These are phyloP conservation scores for Saccharomycopsis sp. DNA, from an alignment of 805 yeast genomes.

Conservation along the genomic window DNA sequence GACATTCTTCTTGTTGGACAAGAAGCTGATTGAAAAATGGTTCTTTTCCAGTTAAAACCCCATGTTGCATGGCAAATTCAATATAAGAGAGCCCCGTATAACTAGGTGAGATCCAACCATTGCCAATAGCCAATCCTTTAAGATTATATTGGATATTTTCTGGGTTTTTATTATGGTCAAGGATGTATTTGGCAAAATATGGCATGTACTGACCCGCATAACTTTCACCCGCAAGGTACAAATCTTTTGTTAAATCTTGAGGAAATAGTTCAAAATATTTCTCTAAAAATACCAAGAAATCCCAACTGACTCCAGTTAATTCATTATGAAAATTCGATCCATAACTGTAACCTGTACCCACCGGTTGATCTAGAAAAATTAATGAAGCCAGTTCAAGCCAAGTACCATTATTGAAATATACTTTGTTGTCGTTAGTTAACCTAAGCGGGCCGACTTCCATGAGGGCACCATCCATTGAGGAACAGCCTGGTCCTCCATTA, in stretches of 20 bases:
- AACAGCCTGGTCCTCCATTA: constrained; percentile 86
- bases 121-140: constrained; percentile 59
- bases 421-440: constrained; percentile 32
- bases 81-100: constrained; percentile 63
- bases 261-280: constrained; percentile 57
- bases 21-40: constrained; percentile 8
- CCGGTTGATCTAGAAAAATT: constrained; percentile 73
- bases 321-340: constrained; percentile 30
- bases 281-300: constrained; percentile 48
- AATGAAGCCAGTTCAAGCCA: constrained; percentile 65
- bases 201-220: constrained; percentile 85
- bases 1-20: constrained; percentile 20
- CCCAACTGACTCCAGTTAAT: constrained; percentile 27
- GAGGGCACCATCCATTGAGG: constrained; percentile 79
- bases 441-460: constrained; percentile 77
- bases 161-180: constrained; percentile 27
- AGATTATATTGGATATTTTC: constrained; percentile 31
- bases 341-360: constrained; percentile 69
- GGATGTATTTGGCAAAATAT: constrained; percentile 53
- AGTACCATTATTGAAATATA: constrained; percentile 49
- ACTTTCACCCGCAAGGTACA: constrained; percentile 73
- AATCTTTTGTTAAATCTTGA: constrained; percentile 43
- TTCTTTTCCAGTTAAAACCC: constrained; percentile 34
- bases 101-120: constrained; percentile 76
- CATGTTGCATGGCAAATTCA: constrained; percentile 47